A percentile compares a stretch with the other conserved stretches of the same genome.
phyloP scores from a whole-genome alignment of 2,329 filamentous ascomycete species.

The Claviceps fusiformis region DNA sequence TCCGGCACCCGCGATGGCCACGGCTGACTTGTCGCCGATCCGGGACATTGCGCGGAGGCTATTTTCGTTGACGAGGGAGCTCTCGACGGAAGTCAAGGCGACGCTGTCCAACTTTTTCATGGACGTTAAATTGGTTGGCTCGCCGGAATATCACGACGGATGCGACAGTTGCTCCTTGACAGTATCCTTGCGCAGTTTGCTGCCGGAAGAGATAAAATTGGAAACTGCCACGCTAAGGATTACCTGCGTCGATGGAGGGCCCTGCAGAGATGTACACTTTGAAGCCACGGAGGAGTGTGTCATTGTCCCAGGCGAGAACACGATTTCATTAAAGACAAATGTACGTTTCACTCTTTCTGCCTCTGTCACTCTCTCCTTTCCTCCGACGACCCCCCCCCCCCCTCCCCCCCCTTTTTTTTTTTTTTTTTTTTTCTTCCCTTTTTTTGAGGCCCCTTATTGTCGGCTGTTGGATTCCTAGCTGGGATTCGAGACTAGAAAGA shows the following conservation, averaged over 20 bases:
- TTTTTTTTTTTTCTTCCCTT: too few species aligned
- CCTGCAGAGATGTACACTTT: slow-evolving; percentile 43
- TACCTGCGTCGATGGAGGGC: slow-evolving; percentile 37
- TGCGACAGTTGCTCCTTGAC: slow-evolving; percentile 63
- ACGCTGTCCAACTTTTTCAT: slow-evolving; percentile 63
- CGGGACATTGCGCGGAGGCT: slow-evolving; percentile 35
- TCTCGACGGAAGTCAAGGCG: slow-evolving; percentile 48
- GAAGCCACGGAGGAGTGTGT: slow-evolving; percentile 14
- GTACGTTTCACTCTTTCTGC: too few species aligned
- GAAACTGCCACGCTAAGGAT: slow-evolving; percentile 53
- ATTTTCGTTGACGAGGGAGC: slow-evolving; percentile 27
- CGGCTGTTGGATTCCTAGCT: too few species aligned
- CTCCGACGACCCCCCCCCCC: too few species aligned
- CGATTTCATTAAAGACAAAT: slow-evolving; percentile 22
- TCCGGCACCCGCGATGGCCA: neutral
- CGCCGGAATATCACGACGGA: slow-evolving; percentile 54
- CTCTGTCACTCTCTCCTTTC: too few species aligned
- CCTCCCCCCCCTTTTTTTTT: neutral
- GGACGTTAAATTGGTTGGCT: slow-evolving; percentile 51
- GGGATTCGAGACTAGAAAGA: too few species aligned
- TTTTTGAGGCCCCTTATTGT: too few species aligned
- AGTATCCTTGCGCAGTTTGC: slow-evolving; percentile 55
- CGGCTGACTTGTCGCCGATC: slow-evolving; percentile 24
- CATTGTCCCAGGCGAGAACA: slow-evolving; percentile 35
- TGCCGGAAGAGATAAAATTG: slow-evolving; percentile 56